phyloP scores from a whole-genome alignment of 495 filamentous ascomycete species.

The Aspergillus avenaceus region DNA sequence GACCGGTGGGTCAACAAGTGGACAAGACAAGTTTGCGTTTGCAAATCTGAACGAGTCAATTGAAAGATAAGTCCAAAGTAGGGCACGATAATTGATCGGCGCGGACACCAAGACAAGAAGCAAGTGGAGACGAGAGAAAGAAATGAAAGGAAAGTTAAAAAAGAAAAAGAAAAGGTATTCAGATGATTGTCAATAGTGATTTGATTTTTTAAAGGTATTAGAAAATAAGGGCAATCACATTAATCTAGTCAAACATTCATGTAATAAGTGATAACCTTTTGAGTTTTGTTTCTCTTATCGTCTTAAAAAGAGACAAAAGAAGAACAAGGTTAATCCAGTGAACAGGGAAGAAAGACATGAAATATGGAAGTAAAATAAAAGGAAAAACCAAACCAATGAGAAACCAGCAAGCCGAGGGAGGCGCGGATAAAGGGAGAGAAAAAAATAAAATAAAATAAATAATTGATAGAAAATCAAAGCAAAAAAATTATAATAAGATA shows the following conservation, averaged over 20 bases:
- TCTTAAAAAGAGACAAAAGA: no score
- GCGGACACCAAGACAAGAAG: conserved; percentile 10
- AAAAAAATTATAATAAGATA: neutral
- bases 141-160: neutral
- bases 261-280: no score
- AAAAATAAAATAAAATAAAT: neutral
- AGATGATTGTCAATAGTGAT: no score
- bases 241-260: no score
- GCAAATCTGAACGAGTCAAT: conserved; percentile 8
- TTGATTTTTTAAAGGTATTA: no score
- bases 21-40: conserved; percentile 13
- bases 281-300: no score
- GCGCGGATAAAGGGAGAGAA: conserved; percentile 12
- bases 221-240: no score
- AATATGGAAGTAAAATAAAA: conserved; percentile 2
- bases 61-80: conserved; percentile 6
- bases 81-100: conserved; percentile 9
- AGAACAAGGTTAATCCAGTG: neutral
- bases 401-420: conserved; percentile 9
- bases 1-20: conserved; percentile 20
- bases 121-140: conserved; percentile 7
- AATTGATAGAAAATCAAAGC: neutral
- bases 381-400: no score
- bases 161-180: no score
- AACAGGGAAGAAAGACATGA: neutral